These are phyloP conservation scores for Stachybotrys elegans DNA, from an alignment of 2,329 filamentous ascomycete species.

Conservation along the genomic window DNA sequence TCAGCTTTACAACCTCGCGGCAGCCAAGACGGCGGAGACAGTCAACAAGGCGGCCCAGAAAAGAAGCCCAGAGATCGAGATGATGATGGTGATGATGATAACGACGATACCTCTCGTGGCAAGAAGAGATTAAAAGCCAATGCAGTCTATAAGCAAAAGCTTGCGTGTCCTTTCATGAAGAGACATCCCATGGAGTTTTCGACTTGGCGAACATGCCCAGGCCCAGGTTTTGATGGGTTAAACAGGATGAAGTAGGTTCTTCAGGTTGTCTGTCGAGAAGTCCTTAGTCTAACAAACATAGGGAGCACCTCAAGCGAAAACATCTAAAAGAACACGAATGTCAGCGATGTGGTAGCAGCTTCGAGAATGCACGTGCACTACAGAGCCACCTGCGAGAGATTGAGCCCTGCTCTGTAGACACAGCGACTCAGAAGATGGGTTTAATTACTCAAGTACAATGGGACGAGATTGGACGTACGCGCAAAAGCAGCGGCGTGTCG, in stretches of 20 bases:
- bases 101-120: background rate
- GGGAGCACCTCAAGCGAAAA: background rate
- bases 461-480: background rate
- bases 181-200: background rate
- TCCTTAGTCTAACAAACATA: background rate
- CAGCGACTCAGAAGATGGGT: background rate
- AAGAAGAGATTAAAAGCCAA: background rate
- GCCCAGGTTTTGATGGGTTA: background rate
- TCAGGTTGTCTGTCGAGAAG: background rate
- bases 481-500: background rate
- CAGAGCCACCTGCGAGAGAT: background rate
- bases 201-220: background rate
- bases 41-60: background rate
- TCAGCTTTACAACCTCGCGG: background rate
- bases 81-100: background rate
- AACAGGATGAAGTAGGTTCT: background rate
- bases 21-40: background rate
- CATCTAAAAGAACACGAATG: background rate
- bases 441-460: background rate
- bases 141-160: background rate
- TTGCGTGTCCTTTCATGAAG: background rate
- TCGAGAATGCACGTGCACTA: background rate
- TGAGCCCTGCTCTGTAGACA: background rate
- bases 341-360: background rate
- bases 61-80: background rate